Percentiles rank a stretch among this genome's conserved stretches.
These are phyloP conservation scores for Umbelopsis sp. DNA, from an alignment of 192 early-diverging fungal genomes.

Conservation along the genomic window DNA sequence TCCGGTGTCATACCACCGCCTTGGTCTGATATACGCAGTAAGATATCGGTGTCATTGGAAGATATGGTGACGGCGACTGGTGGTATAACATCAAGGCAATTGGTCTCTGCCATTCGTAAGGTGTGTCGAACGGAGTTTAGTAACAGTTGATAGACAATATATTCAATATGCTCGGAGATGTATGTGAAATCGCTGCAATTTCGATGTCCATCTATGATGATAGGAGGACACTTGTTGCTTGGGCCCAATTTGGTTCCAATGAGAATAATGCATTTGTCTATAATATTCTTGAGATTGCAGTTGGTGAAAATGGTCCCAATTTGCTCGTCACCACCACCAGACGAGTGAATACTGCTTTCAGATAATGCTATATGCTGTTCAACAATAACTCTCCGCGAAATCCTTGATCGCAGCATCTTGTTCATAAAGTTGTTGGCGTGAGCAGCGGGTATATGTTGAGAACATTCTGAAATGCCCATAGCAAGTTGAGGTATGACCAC, in stretches of 20 bases:
- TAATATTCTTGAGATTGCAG: slow-evolving; percentile 2
- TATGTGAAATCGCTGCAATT: slow-evolving; percentile 65
- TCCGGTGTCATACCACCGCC: slow-evolving; percentile 78
- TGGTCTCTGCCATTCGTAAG: slow-evolving; percentile 40
- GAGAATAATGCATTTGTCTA: slow-evolving; percentile 28
- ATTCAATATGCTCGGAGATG: slow-evolving; percentile 94
- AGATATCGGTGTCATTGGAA: slow-evolving; percentile 70
- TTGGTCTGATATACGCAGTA: slow-evolving; percentile 93
- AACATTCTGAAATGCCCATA: slow-evolving; percentile 82
- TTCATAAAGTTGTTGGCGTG: slow-evolving; percentile 87
- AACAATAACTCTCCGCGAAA: slow-evolving; percentile 87
- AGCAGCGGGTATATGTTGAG: slow-evolving; percentile 63
- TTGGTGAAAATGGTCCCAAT: slow-evolving; percentile 14
- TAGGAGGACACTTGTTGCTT: slow-evolving; percentile 21
- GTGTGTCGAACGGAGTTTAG: slow-evolving; percentile 84
- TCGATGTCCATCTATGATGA: slow-evolving; percentile 70
- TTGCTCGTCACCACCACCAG: background rate
- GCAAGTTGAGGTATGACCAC: slow-evolving; percentile 89
- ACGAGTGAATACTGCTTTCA: slow-evolving; percentile 51
- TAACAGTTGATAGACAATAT: slow-evolving; percentile 90
- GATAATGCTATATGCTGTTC: slow-evolving; percentile 92
- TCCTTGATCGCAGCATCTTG: slow-evolving; percentile 86
- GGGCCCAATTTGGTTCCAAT: slow-evolving; percentile 40
- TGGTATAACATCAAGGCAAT: slow-evolving; percentile 55
- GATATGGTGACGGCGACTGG: slow-evolving; percentile 88